Evolutionary conservation across 257 asterid species (phyloP), one percentile per base, ranked within the genome.

Genomic region (Solanum arcanum): DNA sequence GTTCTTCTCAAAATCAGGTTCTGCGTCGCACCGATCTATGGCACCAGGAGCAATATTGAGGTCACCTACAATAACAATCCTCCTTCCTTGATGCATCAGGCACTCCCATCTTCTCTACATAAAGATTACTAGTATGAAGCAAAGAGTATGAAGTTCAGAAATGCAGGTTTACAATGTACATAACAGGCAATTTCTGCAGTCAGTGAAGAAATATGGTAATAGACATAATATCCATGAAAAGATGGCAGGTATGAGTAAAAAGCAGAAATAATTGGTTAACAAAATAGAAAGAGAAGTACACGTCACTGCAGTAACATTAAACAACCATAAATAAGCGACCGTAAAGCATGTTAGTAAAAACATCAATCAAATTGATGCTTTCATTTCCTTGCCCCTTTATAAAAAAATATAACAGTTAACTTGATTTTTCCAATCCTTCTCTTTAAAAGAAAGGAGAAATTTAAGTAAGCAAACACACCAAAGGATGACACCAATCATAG

Each of bases 11-110:
- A 95, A 97, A 90, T 93, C 98, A 44, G 98, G 96, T 74, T 92
- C 97, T 73, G 99, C 98, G 66, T 95, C 99, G 90, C 99, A 97
- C 41, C 98, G 92, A 88, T 97, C 99, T 80, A 95, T 92, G 49
- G 94, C 90, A 86, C 89, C 89, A 83, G 99, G 99, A 83, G 99
- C 95, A 89, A 97, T 95, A 86, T 95, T 97, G 86, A 97, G 98
- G 92, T 97, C 99, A 88, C 99, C 99, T 83, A 96, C 97, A 86
- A 97, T 95, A 88, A 95, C 41, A 83, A 97, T 86, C 89, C 94
- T 91, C 49, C 97, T 91, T 84, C 99, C 96, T 90, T 90, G 93
- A 78, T 31, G 89, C 89, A 96, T 88, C 86, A 97, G 94, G 88
- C 89, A 90, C 88, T 93, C 98, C 98, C 98, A 97, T 90, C 99